Conservation (phyloP, 2,329 filamentous ascomycete species). For the Juglanconis oblonga region DNA sequence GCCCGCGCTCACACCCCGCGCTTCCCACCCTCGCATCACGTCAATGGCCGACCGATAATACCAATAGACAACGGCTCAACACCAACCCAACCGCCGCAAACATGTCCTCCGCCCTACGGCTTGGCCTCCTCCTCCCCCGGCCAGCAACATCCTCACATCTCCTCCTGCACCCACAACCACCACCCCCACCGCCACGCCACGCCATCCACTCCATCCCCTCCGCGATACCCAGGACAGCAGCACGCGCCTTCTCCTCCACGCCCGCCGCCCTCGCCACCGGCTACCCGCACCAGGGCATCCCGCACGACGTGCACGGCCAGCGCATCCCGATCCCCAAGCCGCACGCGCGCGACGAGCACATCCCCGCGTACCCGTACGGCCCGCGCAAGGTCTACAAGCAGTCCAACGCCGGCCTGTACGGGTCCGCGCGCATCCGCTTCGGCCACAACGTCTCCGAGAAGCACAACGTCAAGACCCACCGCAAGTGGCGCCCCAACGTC, state of each 20-base stretch:
- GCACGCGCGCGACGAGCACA: conserved; percentile 36
- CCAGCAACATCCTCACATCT: conserved; percentile 2
- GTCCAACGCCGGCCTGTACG: conserved; percentile 73
- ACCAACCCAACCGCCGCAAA: neutral
- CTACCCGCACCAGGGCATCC: conserved; percentile 15
- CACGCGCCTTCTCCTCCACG: conserved; percentile 35
- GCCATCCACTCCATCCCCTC: neutral
- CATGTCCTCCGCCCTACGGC: conserved; percentile 15
- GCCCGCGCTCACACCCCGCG: neutral
- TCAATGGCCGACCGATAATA: neutral
- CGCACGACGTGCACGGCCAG: conserved; percentile 5
- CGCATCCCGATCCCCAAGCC: conserved; percentile 42
- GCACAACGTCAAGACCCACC: conserved; percentile 67
- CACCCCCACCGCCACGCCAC: neutral
- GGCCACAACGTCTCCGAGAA: conserved; percentile 73
- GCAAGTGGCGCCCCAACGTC: conserved; percentile 74
- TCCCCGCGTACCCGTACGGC: conserved; percentile 71
- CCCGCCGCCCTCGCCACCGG: conserved; percentile 25
- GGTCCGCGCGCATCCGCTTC: conserved; percentile 67
- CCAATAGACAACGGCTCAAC: neutral
- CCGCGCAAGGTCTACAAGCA: conserved; percentile 72
- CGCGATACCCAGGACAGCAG: neutral
- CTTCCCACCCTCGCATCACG: neutral
- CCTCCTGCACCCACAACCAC: neutral
- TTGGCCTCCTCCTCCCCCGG: conserved; percentile 8